Base-by-base conservation (phyloP, 768 basidiomycete species). In the Daedalea quercina region DNA sequence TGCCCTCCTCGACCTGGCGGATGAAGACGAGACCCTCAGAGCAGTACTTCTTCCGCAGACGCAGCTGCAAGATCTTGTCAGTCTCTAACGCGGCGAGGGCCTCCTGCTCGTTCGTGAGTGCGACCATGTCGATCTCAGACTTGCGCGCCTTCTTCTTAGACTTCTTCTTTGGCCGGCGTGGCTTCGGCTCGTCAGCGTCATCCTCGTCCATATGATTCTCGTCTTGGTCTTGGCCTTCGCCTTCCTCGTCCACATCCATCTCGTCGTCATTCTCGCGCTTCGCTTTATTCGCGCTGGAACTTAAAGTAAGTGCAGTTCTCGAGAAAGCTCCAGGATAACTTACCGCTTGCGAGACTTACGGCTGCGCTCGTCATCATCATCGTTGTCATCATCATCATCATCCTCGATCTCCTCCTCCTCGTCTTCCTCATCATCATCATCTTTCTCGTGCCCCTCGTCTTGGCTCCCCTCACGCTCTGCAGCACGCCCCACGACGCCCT, bases 21-120 rank as follows among this genome's bases (percentile, higher is more conserved):
- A 97, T 94, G 66, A 98, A 98, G 52, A 69, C 74, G 37, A 97
- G 72, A 2, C 85, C 92, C 63, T 97, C 95, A 3, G 79, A 73
- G 63, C 87, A 92, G 69, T 93, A 96, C 61, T 87, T 87, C 69
- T 89, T 94, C 55, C 79, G 81, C 25, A 96, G 71, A 19, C 82
- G 78, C 7, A 91, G 75, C 48, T 80, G 76, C 3, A 80, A 74
- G 37, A 87, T 67, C 54, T 90, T 76, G 57, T 85, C 77, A 35
- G 78, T 76, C 57, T 91, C 78, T 33, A 88, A 72, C 3, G 81
- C 78, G 4, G 84, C 84, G 26, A 92, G 73, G 0, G 82, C 84
- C 9, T 77, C 81, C 63, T 90, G 84, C 59, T 88, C 87, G 43
- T 83, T 76, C 9, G 80, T 77, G 44, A 91, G 74, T 1, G 84